Percentiles rank a stretch among this genome's conserved stretches.
These are phyloP conservation scores for Penicillium steckii DNA, from an alignment of 495 filamentous ascomycete genomes.

Conservation along the genomic window DNA sequence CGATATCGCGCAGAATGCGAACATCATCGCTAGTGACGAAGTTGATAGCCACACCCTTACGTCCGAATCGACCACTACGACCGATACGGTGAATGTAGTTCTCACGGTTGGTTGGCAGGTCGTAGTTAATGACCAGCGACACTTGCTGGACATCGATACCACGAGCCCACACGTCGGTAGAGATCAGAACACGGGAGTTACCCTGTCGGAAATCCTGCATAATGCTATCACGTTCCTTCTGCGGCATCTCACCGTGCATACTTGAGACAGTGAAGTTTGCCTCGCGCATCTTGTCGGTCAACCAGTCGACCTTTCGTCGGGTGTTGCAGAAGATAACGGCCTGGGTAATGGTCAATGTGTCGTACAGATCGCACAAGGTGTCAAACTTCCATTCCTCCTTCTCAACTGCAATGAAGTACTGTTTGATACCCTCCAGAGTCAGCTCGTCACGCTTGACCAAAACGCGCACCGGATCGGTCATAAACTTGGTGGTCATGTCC, in stretches of 20 bases:
- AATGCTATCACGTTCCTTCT: conserved; percentile 94
- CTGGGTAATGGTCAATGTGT: conserved; percentile 98
- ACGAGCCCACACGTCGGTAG: conserved; percentile 94
- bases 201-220: conserved; percentile 99
- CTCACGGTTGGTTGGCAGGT: conserved; percentile 96
- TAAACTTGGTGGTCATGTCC: conserved; percentile 99
- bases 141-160: conserved; percentile 99
- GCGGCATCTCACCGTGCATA: conserved; percentile 99
- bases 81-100: conserved; percentile 99
- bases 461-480: conserved; percentile 98
- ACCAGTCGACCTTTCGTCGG: conserved; percentile 97
- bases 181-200: conserved; percentile 95
- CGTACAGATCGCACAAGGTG: conserved; percentile 98
- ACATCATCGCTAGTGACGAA: conserved; percentile 98
- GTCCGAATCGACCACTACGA: conserved; percentile 90
- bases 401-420: conserved; percentile 99
- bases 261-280: conserved; percentile 97
- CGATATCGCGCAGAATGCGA: conserved; percentile 95
- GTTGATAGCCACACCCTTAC: conserved; percentile 99
- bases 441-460: conserved; percentile 99
- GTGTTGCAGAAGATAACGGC: conserved; percentile 99
- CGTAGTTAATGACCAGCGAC: conserved; percentile 99
- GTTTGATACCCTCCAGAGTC: conserved; percentile 96
- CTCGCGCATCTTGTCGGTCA: conserved; percentile 97
- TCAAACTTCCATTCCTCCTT: conserved; percentile 99